A percentile compares a stretch with the other conserved stretches of the same genome.
Conservation (phyloP, 495 filamentous ascomycete genomes). For the Trichocladium antarcticum region DNA sequence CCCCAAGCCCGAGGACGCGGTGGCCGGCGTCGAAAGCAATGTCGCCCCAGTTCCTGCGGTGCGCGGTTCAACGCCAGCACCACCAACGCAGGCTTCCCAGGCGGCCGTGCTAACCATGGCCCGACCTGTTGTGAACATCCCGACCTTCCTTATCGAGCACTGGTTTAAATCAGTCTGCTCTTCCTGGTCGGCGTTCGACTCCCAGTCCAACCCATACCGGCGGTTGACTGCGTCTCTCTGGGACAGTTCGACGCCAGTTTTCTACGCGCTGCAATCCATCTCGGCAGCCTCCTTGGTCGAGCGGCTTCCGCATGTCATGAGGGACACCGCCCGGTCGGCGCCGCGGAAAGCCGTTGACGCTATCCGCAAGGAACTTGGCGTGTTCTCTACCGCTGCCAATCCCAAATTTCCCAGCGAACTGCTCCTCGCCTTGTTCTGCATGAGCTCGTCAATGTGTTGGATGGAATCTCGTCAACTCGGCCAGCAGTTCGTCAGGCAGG, state of each 20-base stretch:
- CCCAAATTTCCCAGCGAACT: conserved; percentile 22
- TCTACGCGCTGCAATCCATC: conserved; percentile 23
- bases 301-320: conserved; percentile 23
- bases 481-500: conserved; percentile 21
- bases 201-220: conserved; percentile 22
- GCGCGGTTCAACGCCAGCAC: not conserved
- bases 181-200: conserved; percentile 28
- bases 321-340: conserved; percentile 21
- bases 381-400: conserved; percentile 8
- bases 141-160: conserved; percentile 27
- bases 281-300: conserved; percentile 27
- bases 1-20: not conserved
- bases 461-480: conserved; percentile 26
- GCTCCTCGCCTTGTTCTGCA: conserved; percentile 25
- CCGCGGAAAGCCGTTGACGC: conserved; percentile 20
- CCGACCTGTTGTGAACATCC: conserved; percentile 25
- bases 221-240: conserved; percentile 20
- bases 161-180: conserved; percentile 30
- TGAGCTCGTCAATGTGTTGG: conserved; percentile 31
- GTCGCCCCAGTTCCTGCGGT: not conserved
- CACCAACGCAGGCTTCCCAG: not conserved
- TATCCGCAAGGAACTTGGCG: conserved; percentile 21
- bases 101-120: conserved; percentile 6
- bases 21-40: not conserved
- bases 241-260: conserved; percentile 20